Evolutionary conservation across 306 rosid genomes (phyloP).

Genomic region (Trifolium dubium): DNA sequence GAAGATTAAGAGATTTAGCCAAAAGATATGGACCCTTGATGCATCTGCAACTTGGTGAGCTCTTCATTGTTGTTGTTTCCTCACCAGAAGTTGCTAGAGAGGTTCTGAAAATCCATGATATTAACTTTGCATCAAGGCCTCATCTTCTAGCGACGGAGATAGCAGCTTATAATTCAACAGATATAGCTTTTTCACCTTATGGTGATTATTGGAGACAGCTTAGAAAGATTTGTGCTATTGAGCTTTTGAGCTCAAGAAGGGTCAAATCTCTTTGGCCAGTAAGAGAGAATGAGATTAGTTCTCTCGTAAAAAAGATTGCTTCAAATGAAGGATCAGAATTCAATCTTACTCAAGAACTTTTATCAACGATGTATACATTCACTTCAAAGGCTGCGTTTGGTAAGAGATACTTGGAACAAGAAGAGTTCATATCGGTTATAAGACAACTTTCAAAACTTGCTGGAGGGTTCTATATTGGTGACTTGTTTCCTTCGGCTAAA

Average conservation of each 20-base stretch:
- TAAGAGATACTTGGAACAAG: background rate
- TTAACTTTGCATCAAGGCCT: constrained; percentile 45
- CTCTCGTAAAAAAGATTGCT: background rate
- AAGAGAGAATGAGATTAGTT: background rate
- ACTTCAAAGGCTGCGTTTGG: constrained; percentile 33
- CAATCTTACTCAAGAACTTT: background rate
- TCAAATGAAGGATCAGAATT: background rate
- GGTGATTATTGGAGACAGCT: constrained; percentile 41
- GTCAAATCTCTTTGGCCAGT: background rate
- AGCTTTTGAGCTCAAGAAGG: constrained; percentile 34
- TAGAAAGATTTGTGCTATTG: constrained; percentile 38
- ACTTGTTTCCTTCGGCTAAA: background rate
- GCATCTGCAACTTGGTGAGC: constrained; percentile 32
- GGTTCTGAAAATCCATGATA: constrained; percentile 44
- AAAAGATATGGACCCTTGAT: constrained; percentile 46
- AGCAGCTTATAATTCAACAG: background rate
- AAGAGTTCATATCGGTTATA: background rate
- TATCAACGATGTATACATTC: background rate
- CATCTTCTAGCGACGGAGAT: background rate
- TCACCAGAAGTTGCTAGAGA: constrained; percentile 36
- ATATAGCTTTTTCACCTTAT: constrained; percentile 27
- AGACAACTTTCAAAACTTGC: background rate
- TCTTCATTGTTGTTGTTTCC: background rate
- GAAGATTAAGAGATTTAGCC: constrained; percentile 27
- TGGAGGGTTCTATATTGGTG: constrained; percentile 31